Evolutionary conservation across 768 basidiomycete genomes (phyloP).

Genomic region (Sporobolomyces pararoseus): DNA sequence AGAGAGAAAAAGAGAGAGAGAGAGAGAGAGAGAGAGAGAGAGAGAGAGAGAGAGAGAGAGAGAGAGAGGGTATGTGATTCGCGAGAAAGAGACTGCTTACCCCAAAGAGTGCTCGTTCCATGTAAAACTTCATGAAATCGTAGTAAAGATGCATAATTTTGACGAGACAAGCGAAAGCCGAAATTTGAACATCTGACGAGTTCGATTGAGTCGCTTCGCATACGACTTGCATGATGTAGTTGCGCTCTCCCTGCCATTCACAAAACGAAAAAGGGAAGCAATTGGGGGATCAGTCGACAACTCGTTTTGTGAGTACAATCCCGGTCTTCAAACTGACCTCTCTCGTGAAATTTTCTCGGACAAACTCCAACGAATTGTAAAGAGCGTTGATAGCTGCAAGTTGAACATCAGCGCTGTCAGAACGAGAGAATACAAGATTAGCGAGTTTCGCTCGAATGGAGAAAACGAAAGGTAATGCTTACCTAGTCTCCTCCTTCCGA

Average conservation of each 20-base stretch:
- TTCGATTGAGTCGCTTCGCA: slow-evolving; percentile 94
- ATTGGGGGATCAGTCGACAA: no score
- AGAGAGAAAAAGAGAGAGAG: no score
- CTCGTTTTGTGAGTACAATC: no score
- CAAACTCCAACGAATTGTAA: slow-evolving; percentile 93
- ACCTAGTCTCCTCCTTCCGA: slow-evolving; percentile 81
- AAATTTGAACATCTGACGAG: slow-evolving; percentile 79
- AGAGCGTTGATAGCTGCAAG: slow-evolving; percentile 86
- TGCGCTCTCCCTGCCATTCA: slow-evolving; percentile 82
- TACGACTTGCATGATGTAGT: slow-evolving; percentile 99
- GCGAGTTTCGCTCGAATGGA: background rate
- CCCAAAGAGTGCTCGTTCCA: slow-evolving; percentile 97
- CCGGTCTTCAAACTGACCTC: slow-evolving; percentile 78
- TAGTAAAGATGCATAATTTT: slow-evolving; percentile 97
- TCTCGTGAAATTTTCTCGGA: slow-evolving; percentile 94
- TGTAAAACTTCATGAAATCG: slow-evolving; percentile 98
- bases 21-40: no score
- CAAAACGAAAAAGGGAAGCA: no score
- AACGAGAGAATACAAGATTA: background rate
- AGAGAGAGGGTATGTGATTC: no score
- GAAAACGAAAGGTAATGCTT: background rate
- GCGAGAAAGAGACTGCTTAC: no score
- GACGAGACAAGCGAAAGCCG: slow-evolving; percentile 90
- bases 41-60: no score
- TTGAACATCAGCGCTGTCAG: slow-evolving; percentile 69